These are phyloP conservation scores for Verticillium nubilum DNA, from an alignment of 2,329 filamentous ascomycete genomes.

Conservation along the genomic window DNA sequence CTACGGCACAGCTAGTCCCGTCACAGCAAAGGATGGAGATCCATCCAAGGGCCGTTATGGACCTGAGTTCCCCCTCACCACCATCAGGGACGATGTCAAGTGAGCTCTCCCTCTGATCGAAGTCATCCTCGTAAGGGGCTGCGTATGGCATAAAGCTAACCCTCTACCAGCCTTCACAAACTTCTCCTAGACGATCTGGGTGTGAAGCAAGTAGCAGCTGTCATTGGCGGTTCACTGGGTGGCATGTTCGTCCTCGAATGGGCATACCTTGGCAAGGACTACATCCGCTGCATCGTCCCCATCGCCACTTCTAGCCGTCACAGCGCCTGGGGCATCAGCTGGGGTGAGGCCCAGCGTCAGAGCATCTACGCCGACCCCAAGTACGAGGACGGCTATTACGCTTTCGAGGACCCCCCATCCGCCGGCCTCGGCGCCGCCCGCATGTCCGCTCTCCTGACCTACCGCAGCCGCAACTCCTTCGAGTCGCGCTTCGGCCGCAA, in stretches of 20 bases:
- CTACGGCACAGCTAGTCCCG: slow-evolving; percentile 81
- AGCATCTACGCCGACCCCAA: slow-evolving; percentile 98
- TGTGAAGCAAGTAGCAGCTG: slow-evolving; percentile 70
- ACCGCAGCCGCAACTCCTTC: slow-evolving; percentile 94
- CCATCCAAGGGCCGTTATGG: slow-evolving; percentile 72
- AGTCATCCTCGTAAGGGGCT: no score
- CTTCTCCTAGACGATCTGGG: slow-evolving; percentile 75
- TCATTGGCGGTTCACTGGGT: slow-evolving; percentile 79
- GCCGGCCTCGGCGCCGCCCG: slow-evolving; percentile 88
- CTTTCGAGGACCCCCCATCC: slow-evolving; percentile 77
- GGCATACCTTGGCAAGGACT: slow-evolving; percentile 84
- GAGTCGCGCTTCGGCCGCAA: slow-evolving; percentile 93
- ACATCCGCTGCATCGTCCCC: slow-evolving; percentile 73
- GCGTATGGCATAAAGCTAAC: slow-evolving; percentile 10
- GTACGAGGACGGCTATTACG: slow-evolving; percentile 95
- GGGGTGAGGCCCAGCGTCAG: slow-evolving; percentile 83
- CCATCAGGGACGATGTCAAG: slow-evolving; percentile 93
- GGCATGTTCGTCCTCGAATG: slow-evolving; percentile 91
- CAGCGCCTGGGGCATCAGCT: slow-evolving; percentile 87
- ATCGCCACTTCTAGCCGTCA: slow-evolving; percentile 82
- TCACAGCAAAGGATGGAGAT: slow-evolving; percentile 83
- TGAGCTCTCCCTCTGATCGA: slow-evolving; percentile 34
- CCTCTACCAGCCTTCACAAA: slow-evolving; percentile 60
- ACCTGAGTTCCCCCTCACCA: slow-evolving; percentile 93
- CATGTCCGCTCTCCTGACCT: slow-evolving; percentile 94